Percentiles rank a stretch among this genome's conserved stretches.
Conservation (phyloP, 257 asterid genomes). For the Ehretia macrophylla region DNA sequence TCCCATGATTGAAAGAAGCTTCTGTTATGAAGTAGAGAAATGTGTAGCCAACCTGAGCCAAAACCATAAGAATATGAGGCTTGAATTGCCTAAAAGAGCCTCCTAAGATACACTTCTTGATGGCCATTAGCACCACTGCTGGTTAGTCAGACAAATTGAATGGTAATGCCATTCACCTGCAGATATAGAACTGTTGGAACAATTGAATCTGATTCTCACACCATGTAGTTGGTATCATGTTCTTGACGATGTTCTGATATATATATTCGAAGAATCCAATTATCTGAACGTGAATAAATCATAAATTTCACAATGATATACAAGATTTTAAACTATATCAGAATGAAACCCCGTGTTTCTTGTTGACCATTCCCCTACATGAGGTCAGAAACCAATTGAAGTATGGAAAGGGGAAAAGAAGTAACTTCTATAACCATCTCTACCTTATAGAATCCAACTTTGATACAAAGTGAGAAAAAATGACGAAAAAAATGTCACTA, state of each 20-base stretch:
- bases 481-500: too few relatives aligned
- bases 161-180: background rate
- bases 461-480: too few relatives aligned
- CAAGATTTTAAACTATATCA: too few relatives aligned
- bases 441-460: too few relatives aligned
- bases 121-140: slow-evolving; percentile 10
- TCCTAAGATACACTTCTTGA: slow-evolving; percentile 6
- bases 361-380: too few relatives aligned
- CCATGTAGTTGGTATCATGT: slow-evolving; percentile 36
- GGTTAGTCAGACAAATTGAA: background rate
- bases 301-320: too few relatives aligned
- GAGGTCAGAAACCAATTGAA: slow-evolving; percentile 11
- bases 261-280: too few relatives aligned
- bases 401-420: slow-evolving; percentile 9
- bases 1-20: slow-evolving; percentile 75
- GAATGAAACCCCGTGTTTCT: too few relatives aligned
- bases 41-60: slow-evolving; percentile 52
- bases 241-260: slow-evolving; percentile 22
- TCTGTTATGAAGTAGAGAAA: slow-evolving; percentile 60
- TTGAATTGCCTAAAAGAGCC: slow-evolving; percentile 29
- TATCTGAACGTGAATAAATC: too few relatives aligned
- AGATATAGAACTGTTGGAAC: slow-evolving; percentile 8
- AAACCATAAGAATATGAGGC: slow-evolving; percentile 68
- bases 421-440: too few relatives aligned
- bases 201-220: slow-evolving; percentile 28